These are phyloP conservation scores for Nothophytophthora sp. DNA, from an alignment of 352 stramenopile species.

Conservation along the genomic window DNA sequence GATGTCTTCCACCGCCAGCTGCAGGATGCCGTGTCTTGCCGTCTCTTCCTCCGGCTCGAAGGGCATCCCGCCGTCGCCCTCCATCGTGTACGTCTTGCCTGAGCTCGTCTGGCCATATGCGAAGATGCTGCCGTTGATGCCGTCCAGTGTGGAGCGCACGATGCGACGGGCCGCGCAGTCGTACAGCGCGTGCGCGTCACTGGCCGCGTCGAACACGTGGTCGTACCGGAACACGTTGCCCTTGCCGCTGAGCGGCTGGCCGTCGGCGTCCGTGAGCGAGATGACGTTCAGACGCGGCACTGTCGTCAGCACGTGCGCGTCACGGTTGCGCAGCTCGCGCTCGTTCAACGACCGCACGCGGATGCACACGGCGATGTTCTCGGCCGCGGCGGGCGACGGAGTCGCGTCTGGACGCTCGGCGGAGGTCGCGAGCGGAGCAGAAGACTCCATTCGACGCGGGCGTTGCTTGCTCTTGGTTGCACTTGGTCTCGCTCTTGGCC, in stretches of 20 bases:
- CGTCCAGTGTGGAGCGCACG: constrained; percentile 65
- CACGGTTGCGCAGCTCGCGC: constrained; percentile 49
- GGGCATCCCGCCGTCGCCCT: constrained; percentile 57
- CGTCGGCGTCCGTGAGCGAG: constrained; percentile 52
- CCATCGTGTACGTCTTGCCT: constrained; percentile 98
- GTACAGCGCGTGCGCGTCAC: constrained; percentile 64
- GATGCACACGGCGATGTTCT: constrained; percentile 86
- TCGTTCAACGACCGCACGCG: constrained; percentile 79
- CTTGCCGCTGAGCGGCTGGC: constrained; percentile 57
- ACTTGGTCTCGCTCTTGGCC: too few relatives aligned
- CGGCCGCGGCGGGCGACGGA: constrained; percentile 25
- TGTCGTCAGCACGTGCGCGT: constrained; percentile 45
- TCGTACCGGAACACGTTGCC: constrained; percentile 83
- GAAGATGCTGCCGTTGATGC: constrained; percentile 93
- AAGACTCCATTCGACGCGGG: too few relatives aligned
- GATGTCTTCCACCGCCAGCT: constrained; percentile 95
- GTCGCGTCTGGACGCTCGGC: too few relatives aligned
- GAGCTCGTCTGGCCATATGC: constrained; percentile 96
- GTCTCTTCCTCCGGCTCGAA: constrained; percentile 15
- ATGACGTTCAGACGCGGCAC: constrained; percentile 50
- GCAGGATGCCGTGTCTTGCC: constrained; percentile 63
- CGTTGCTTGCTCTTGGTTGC: too few relatives aligned
- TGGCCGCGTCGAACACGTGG: constrained; percentile 64
- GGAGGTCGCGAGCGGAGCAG: too few relatives aligned
- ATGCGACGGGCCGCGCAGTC: constrained; percentile 62